Evolutionary conservation across 2,329 filamentous ascomycete species (phyloP), one percentile per base, ranked within the genome.

Genomic region (Simplicillium sp.): DNA sequence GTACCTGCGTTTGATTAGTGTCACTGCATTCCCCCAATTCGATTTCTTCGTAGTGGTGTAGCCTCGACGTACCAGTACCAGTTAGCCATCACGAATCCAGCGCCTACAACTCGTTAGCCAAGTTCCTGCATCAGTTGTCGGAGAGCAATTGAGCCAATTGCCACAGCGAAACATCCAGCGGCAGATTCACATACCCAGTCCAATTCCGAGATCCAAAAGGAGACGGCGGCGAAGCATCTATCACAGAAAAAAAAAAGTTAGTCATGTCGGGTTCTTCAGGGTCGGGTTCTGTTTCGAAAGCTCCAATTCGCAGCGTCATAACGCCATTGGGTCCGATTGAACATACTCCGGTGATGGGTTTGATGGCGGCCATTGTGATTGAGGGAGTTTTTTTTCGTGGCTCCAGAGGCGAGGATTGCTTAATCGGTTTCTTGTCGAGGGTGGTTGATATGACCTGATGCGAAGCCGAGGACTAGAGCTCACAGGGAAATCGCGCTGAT

Each of bases 181-280:
- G 20, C 16, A 15, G 11, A 37, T 37, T 37, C 17, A 65, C 73
- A 46, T 67, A 78, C 74, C 72, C 44, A 79, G 65, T 48, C 64
- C 71, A 55, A 78, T 68, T 43, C 63, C 54, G 45, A 79, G 64
- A 56, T 79, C 75, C 49, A 70, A 57, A 54, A 79, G 65, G 58
- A 79, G 71, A 59, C 67, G 66, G 59, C 73, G 68, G 62, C 73
- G 72, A 61, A 79, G 70, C 70, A 78, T 79, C 75, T 79, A 9
- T 25, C 9, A 9, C 20, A 25, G 20, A 25, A 51, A 46, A 45
- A 25, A 51, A 46, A 45, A 48, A 49, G 60, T 64, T 61, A 62
- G 63, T 56, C 31, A 34, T 13, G 34, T 44, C 29, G 12, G 29
- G 20, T n/a, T 33, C 31, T 15, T 13, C n/a, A 17, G 28, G 35